Conservation (phyloP, 345 rosid genomes). For the Arabidopsis thaliana region DNA sequence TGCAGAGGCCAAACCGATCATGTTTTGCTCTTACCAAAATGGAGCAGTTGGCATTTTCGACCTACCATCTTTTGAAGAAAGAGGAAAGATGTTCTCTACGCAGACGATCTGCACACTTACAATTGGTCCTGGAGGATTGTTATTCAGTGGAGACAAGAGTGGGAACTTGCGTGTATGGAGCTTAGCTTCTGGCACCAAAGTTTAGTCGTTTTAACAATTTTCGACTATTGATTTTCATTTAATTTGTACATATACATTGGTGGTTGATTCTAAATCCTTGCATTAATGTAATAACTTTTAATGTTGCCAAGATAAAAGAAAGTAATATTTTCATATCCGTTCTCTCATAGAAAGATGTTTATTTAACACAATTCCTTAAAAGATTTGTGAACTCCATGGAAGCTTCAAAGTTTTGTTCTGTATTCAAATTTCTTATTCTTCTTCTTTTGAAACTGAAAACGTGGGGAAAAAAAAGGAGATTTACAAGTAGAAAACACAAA, state of each 20-base stretch:
- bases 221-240: slow-evolving; percentile 3
- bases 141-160: slow-evolving; percentile 61
- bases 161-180: slow-evolving; percentile 48
- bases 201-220: neutral
- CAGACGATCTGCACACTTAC: slow-evolving; percentile 46
- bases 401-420: slow-evolving; percentile 5
- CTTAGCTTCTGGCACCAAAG: slow-evolving; percentile 36
- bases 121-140: slow-evolving; percentile 49
- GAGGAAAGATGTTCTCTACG: slow-evolving; percentile 58
- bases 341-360: too few relatives aligned
- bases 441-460: neutral
- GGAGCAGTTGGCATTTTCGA: slow-evolving; percentile 48
- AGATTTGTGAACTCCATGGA: neutral
- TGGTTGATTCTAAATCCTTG: neutral
- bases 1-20: slow-evolving; percentile 51
- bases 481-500: slow-evolving; percentile 38
- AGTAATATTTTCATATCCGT: neutral
- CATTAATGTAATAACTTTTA: neutral
- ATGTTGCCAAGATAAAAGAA: neutral
- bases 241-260: slow-evolving; percentile 10
- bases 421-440: slow-evolving; percentile 24
- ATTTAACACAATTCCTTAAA: too few relatives aligned
- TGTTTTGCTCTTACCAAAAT: slow-evolving; percentile 53
- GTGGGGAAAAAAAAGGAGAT: slow-evolving; percentile 21
- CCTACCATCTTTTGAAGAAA: slow-evolving; percentile 53